Base-by-base conservation (phyloP, 2,329 filamentous ascomycete species). In the Penicillium glabrum region DNA sequence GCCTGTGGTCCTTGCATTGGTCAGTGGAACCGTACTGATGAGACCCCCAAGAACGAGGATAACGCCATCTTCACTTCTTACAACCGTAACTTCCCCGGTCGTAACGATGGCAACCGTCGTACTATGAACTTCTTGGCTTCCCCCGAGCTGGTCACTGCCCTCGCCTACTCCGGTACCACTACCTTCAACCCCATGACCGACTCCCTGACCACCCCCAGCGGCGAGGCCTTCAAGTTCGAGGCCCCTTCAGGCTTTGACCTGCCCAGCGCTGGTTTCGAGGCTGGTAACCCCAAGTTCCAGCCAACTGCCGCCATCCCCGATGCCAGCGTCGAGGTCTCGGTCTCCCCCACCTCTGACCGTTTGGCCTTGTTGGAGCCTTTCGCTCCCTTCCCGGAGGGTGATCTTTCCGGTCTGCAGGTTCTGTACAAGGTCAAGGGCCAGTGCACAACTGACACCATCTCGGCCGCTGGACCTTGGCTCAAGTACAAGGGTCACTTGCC, bases 41-140 rank as follows among this genome's bases (percentile, higher is more conserved):
- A 87, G 23, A 85, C 96, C 19, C 76, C 79, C 65, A 96, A 96
- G 79, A 93, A 92, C 60, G 90, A 93, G 57, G 81, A 86, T 53
- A 99, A 99, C 72, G 95, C 95, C 60, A 98, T 99, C 68, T 86
- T 99, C 69, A 93, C 92, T 10, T 97, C 93, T 1, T 99, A 97
- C 81, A 99, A 99, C 83, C 90, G 95, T 59, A 99, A 99, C 79
- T 99, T 99, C 82, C 90, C 90, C 50, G 93, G 91, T 59, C 90
- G 95, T 63, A 99, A 99, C 74, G 95, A 99, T 71, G 95, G 95
- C 61, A 99, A 99, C 80, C 88, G 90, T 23, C 88, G 89, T 43
- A 99, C 95, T 9, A 97, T 98, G 93, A 99, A 98, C 82, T 99
- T 99, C 80, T 85, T 99, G 51, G 93, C 95, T 10, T 97, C 93